Evolutionary conservation across 305 asterid genomes (phyloP).

Genomic region (Lippia alba): DNA sequence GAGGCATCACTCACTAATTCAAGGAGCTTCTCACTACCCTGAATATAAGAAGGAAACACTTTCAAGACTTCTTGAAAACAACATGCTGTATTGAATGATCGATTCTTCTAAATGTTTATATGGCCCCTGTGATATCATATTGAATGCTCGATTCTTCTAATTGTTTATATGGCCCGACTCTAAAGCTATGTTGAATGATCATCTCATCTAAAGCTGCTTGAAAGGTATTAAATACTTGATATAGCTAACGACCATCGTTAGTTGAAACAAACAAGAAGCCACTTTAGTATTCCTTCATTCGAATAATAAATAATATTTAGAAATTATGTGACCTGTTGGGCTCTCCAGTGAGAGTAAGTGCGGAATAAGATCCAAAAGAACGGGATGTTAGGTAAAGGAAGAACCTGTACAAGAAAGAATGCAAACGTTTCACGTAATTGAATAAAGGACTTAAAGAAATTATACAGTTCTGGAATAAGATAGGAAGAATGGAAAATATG

Average conservation of each 20-base stretch:
- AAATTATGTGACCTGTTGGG: constrained; percentile 71
- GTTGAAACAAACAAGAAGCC: not conserved
- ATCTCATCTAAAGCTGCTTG: too few species aligned
- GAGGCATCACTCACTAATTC: constrained; percentile 69
- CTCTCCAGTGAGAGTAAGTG: constrained; percentile 97
- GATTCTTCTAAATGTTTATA: not conserved
- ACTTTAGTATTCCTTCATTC: constrained; percentile 6
- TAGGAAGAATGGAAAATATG: constrained; percentile 18
- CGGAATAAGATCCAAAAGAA: constrained; percentile 97
- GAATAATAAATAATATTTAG: not conserved
- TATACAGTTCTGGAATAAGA: constrained; percentile 1
- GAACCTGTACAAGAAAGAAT: constrained; percentile 60
- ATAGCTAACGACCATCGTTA: not conserved
- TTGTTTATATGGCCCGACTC: constrained; percentile 1
- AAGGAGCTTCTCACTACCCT: constrained; percentile 95
- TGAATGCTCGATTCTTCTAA: not conserved
- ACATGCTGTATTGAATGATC: too few species aligned
- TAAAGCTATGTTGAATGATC: too few species aligned
- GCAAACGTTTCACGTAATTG: too few species aligned
- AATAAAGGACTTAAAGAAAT: too few species aligned
- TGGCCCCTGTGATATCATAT: not conserved
- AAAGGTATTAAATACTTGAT: too few species aligned
- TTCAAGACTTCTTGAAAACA: too few species aligned
- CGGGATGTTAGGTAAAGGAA: constrained; percentile 96
- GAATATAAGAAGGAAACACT: constrained; percentile 23